Evolutionary conservation across 2,329 filamentous ascomycete genomes (phyloP).

Genomic region (Plectosphaerella plurivora): DNA sequence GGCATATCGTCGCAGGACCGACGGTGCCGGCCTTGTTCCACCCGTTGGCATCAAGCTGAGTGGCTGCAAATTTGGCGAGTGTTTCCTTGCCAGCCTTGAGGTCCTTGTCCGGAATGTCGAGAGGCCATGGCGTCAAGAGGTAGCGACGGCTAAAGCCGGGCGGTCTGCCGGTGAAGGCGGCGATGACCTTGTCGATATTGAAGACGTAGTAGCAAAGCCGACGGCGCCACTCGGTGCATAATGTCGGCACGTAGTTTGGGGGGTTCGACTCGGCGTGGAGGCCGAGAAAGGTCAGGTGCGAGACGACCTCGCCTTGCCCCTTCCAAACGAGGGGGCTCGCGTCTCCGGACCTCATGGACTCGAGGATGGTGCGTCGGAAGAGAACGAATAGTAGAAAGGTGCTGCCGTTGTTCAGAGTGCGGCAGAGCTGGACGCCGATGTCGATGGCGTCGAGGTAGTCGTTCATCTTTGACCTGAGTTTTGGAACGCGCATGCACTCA

Average conservation of each 20-base stretch:
- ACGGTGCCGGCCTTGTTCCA: constrained; percentile 45
- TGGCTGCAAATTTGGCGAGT: constrained; percentile 27
- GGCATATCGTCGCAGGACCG: constrained; percentile 36
- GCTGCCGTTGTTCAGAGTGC: constrained; percentile 19
- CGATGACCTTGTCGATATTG: constrained; percentile 43
- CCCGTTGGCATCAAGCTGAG: constrained; percentile 39
- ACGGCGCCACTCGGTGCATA: constrained; percentile 29
- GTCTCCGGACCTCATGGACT: constrained; percentile 33
- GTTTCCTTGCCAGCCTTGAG: constrained; percentile 38
- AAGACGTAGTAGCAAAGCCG: constrained; percentile 31
- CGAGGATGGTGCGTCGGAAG: constrained; percentile 25
- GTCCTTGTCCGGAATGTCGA: constrained; percentile 48
- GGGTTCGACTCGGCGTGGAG: constrained; percentile 21
- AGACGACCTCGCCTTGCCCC: constrained; percentile 29
- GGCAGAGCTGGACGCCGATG: background rate
- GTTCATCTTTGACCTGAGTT: background rate
- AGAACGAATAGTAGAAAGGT: constrained; percentile 31
- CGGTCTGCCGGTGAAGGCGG: constrained; percentile 50
- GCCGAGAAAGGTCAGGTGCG: constrained; percentile 29
- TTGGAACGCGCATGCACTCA: background rate
- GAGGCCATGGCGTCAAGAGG: constrained; percentile 45
- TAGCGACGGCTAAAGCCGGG: constrained; percentile 49
- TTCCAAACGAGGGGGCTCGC: constrained; percentile 34
- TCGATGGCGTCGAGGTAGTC: background rate
- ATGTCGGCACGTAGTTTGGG: constrained; percentile 22